A percentile compares a stretch with the other conserved stretches of the same genome.
Evolutionary conservation across 2,329 filamentous ascomycete genomes (phyloP).

Genomic region (Clarireedia homoeocarpa): DNA sequence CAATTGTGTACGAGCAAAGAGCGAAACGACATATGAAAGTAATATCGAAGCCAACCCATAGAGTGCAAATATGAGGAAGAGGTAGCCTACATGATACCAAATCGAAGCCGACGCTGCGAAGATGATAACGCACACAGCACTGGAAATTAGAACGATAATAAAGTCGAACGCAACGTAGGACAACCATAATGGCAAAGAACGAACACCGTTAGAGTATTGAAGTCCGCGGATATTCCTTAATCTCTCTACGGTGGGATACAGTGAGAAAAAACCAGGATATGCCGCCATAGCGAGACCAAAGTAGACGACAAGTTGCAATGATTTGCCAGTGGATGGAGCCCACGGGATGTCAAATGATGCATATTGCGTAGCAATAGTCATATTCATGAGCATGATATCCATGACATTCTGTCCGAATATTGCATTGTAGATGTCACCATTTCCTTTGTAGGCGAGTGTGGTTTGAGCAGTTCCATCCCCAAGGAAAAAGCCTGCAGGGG

Average conservation of each 20-base stretch:
- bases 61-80: constrained; percentile 73
- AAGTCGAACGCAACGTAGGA: constrained; percentile 81
- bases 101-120: constrained; percentile 57
- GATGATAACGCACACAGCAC: constrained; percentile 59
- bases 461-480: constrained; percentile 51
- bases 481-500: constrained; percentile 74
- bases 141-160: constrained; percentile 58
- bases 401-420: constrained; percentile 59
- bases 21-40: constrained; percentile 71
- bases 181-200: constrained; percentile 74
- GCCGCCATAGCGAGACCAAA: constrained; percentile 70
- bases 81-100: constrained; percentile 73
- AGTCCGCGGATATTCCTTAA: constrained; percentile 71
- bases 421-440: constrained; percentile 47
- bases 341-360: constrained; percentile 70
- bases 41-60: constrained; percentile 74
- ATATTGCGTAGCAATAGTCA: constrained; percentile 64
- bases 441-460: constrained; percentile 64
- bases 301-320: constrained; percentile 73
- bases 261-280: constrained; percentile 77
- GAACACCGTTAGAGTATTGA: constrained; percentile 87
- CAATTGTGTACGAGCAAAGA: constrained; percentile 71
- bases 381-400: constrained; percentile 57
- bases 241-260: constrained; percentile 84
- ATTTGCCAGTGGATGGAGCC: constrained; percentile 59